Evolutionary conservation across 2,329 filamentous ascomycete species (phyloP), one percentile per base, ranked within the genome.

Genomic region (Exophiala aquamarina): DNA sequence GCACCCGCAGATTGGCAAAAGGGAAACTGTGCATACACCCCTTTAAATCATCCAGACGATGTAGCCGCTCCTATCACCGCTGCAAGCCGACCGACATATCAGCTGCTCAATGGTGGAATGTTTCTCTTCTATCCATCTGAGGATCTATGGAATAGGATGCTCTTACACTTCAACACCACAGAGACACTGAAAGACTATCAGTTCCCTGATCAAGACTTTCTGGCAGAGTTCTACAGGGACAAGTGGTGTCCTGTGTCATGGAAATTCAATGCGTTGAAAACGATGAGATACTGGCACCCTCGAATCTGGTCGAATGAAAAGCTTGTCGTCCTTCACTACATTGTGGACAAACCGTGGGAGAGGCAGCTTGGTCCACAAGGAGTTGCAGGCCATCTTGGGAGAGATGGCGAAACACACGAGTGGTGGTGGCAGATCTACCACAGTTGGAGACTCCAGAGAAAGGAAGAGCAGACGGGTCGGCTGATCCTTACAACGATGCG

Each of bases 281-380:
- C 75, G 9, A 75, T 73, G 69, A 62, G 70, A 26, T 77, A 78
- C 57, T 76, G 74, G 72, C 76, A 79, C 55, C 45, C 61, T 4
- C 68, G 71, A 28, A 70, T 78, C 17, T 79, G 76, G 76, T 62
- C 65, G 3, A 75, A 78, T 49, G 67, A 69, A 2, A 66, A 72
- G 20, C 70, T 79, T 3, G 63, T 70, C 1, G 70, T 71, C 6
- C 47, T 78, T 40, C 76, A 79, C 55, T 79, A 78, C 44, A 77
- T 79, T 45, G 74, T 78, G 5, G 75, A 79, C 53, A 79, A 79
- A 62, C 77, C 76, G 11, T 79, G 76, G 77, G 67, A 70, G 29
- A 66, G 63, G 41, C 64, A 70, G 14, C 63, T 74, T 3, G 61
- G 61, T 14, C 56, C 59, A 15, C 68, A 74, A 48, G 71, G 72